Percentiles rank a stretch among this genome's conserved stretches.
phyloP scores from a whole-genome alignment of 2,329 filamentous ascomycete genomes.

The Nemania abortiva region DNA sequence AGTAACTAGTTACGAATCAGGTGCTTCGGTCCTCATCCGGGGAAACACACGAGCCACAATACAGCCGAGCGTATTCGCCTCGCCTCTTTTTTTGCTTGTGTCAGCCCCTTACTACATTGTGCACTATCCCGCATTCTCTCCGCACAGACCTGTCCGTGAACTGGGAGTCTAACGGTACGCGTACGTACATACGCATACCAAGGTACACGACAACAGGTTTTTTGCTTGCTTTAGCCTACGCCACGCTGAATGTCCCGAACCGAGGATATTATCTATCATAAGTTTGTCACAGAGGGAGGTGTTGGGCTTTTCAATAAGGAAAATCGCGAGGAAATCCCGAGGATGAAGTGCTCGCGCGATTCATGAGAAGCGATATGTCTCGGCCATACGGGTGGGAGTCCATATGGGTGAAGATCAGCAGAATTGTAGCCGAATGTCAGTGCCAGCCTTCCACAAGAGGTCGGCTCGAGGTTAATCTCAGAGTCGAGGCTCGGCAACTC shows the following conservation, averaged over 20 bases:
- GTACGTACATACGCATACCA: too few relatives aligned
- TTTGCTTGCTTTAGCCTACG: background rate
- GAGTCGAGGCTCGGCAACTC: conserved; percentile 32
- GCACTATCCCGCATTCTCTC: conserved; percentile 5
- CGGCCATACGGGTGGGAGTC: conserved; percentile 22
- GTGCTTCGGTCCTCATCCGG: conserved; percentile 19
- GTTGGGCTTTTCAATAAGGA: conserved; percentile 12
- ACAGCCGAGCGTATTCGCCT: conserved; percentile 30
- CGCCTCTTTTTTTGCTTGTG: conserved; percentile 2
- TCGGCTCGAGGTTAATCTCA: conserved; percentile 22
- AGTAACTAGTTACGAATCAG: conserved; percentile 17
- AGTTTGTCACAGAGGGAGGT: conserved; percentile 5
- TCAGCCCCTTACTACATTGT: conserved; percentile 14
- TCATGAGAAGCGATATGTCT: conserved; percentile 15
- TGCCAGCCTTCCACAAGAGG: conserved; percentile 15
- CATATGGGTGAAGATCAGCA: conserved; percentile 28
- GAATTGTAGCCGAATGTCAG: conserved; percentile 26
- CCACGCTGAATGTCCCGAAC: background rate
- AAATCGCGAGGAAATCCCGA: conserved; percentile 26
- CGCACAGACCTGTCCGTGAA: conserved; percentile 14
- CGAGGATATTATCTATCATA: conserved; percentile 11
- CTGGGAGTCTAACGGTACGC: background rate
- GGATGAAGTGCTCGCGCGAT: conserved; percentile 23
- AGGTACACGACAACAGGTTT: background rate
- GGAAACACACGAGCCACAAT: conserved; percentile 33